Evolutionary conservation across 108 stramenopile genomes (phyloP).

Genomic region (Skeletonema costatum): DNA sequence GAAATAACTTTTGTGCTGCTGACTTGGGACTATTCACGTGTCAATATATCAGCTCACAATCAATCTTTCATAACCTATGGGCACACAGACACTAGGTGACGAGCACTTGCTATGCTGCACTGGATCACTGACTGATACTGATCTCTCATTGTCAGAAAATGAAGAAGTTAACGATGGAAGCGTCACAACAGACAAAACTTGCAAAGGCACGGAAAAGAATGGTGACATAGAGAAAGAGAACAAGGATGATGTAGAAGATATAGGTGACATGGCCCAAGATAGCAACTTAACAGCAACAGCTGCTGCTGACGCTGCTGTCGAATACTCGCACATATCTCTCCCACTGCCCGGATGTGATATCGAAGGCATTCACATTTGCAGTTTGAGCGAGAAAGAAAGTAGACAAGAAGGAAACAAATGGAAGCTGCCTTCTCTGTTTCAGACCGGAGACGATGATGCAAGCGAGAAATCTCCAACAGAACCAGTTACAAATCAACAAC

Average conservation of each 20-base stretch:
- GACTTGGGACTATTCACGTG: not conserved
- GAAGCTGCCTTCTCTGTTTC: not conserved
- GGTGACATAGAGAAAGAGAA: not conserved
- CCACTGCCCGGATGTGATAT: not conserved
- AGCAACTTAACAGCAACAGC: too few species aligned
- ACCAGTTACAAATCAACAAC: not conserved
- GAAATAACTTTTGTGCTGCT: not conserved
- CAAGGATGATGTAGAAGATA: not conserved
- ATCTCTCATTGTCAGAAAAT: not conserved
- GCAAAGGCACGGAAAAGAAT: not conserved
- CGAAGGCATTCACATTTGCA: not conserved
- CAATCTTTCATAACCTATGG: too few species aligned
- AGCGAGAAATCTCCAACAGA: not conserved
- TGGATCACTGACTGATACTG: not conserved
- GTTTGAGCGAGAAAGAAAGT: not conserved
- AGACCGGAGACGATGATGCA: not conserved
- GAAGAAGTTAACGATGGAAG: not conserved
- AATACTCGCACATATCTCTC: not conserved
- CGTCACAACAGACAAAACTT: not conserved
- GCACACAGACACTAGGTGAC: not conserved
- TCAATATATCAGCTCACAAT: not conserved
- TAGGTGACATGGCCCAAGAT: not conserved
- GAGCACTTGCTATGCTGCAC: not conserved
- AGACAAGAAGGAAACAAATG: not conserved
- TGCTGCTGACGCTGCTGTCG: not conserved